Base-by-base conservation (phyloP, 116 monocot genomes). In the Papilionanthe hybrid region DNA sequence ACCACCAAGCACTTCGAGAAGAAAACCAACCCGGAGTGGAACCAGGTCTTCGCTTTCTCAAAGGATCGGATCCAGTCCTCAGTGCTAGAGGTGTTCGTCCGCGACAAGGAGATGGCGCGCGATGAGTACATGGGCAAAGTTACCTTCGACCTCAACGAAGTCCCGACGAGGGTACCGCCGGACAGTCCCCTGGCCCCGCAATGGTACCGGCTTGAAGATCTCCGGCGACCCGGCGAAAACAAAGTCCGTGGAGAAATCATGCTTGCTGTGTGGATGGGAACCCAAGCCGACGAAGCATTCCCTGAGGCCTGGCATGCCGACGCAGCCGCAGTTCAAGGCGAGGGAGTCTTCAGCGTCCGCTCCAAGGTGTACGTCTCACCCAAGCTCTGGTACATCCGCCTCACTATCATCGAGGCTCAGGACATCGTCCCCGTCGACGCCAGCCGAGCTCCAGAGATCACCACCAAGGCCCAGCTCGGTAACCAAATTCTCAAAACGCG, bases 361-460 rank as follows among this genome's bases (percentile, higher is more conserved):
- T 91, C 91, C 5, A 91, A 91, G 81, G 91, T 88, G 32, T 91
- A 91, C 72, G 86, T 91, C 6, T 91, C 91, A 5, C 88, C 91
- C 9, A 91, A 91, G 83, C 84, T 88, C n/a, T 91, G 91, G 91
- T 88, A 91, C 80, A 84, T 91, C 25, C 68, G 91, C 0, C 84
- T 88, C 42, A 91, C 84, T 56, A 85, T 91, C 5, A 88, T 91
- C 53, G 91, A 91, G 72, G 91, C 91, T 0, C 91, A 91, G 72
- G 91, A 91, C 75, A 57, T 91, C 27, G 82, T 88, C 66, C 88
- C 88, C 42, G 3, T 73, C n/a, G 75, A 81, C 15, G 75, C 75
- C 29, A 75, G 76, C 42, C 73, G 89, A 10, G 20, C 22, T 43
- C 84, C 80, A 66, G 86, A 75, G 41, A 37, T 72, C 23, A 75